Percentiles rank a stretch among this genome's conserved stretches.
phyloP scores from a whole-genome alignment of 2,329 filamentous ascomycete species.

The Exophiala oligosperma region DNA sequence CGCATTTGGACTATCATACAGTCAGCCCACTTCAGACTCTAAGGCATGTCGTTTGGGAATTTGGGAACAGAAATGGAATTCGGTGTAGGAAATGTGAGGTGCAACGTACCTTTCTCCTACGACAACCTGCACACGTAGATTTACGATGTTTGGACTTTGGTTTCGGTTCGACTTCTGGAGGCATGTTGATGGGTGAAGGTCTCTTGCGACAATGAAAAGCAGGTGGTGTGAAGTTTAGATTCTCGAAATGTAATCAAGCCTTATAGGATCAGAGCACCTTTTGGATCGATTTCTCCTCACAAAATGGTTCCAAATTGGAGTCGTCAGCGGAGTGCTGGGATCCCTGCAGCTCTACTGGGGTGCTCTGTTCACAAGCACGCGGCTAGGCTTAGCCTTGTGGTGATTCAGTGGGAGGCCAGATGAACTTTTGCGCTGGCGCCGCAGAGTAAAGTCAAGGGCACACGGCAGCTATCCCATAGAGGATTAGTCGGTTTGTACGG shows the following conservation, averaged over 20 bases:
- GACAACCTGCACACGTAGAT: constrained; percentile 29
- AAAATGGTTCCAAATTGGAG: not conserved
- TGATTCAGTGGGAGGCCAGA: not conserved
- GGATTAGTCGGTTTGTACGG: not conserved
- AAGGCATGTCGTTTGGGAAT: not conserved
- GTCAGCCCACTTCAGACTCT: constrained; percentile 11
- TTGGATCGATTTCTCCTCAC: constrained; percentile 1
- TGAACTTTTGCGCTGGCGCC: too few species aligned
- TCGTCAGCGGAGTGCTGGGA: constrained; percentile 1
- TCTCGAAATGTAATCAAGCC: not conserved
- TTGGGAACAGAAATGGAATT: too few species aligned
- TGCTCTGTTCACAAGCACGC: not conserved
- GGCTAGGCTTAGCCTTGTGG: not conserved
- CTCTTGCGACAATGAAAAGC: too few species aligned
- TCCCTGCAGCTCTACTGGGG: not conserved
- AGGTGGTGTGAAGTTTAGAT: not conserved
- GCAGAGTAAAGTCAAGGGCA: not conserved
- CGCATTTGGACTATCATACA: constrained; percentile 27
- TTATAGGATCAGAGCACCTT: not conserved
- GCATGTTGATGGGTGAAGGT: constrained; percentile 9
- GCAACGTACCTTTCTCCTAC: constrained; percentile 27
- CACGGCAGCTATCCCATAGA: not conserved
- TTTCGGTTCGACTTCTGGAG: constrained; percentile 21
- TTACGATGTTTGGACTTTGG: constrained; percentile 29
- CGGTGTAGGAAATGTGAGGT: not conserved